phyloP scores from a whole-genome alignment of 140 eudicot genomes.

The Bidens hawaiensis region DNA sequence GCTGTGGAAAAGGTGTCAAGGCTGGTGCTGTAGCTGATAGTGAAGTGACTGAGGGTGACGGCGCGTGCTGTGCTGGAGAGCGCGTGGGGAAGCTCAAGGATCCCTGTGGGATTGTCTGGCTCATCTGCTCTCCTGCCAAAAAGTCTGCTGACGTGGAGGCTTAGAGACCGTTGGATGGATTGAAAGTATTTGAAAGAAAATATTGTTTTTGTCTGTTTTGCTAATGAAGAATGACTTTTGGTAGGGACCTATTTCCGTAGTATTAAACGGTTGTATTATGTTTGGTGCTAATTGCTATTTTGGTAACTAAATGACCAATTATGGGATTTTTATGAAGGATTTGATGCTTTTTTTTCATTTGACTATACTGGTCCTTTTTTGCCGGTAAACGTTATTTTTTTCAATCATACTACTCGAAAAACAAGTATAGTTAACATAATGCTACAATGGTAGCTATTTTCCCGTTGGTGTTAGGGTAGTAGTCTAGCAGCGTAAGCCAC shows the following conservation, averaged over 20 bases:
- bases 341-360: no score
- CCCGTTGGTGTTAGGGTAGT: no score
- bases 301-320: not conserved
- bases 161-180: conserved; percentile 29
- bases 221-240: conserved; percentile 10
- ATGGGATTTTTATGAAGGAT: not conserved
- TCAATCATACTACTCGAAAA: no score
- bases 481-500: no score
- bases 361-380: no score
- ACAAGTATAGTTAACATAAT: no score
- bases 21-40: conserved; percentile 73
- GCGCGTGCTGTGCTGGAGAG: conserved; percentile 46
- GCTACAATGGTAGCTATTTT: no score
- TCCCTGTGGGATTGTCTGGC: conserved; percentile 72
- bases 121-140: conserved; percentile 47
- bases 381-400: no score
- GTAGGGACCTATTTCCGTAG: not conserved
- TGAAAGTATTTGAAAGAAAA: no score
- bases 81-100: conserved; percentile 71
- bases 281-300: conserved; percentile 7
- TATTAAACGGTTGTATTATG: not conserved
- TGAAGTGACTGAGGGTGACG: conserved; percentile 44
- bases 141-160: conserved; percentile 50
- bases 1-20: conserved; percentile 54
- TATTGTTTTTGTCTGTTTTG: no score